These are phyloP conservation scores for Jamesozyma spencerorum DNA, from an alignment of 805 yeast species.

Conservation along the genomic window DNA sequence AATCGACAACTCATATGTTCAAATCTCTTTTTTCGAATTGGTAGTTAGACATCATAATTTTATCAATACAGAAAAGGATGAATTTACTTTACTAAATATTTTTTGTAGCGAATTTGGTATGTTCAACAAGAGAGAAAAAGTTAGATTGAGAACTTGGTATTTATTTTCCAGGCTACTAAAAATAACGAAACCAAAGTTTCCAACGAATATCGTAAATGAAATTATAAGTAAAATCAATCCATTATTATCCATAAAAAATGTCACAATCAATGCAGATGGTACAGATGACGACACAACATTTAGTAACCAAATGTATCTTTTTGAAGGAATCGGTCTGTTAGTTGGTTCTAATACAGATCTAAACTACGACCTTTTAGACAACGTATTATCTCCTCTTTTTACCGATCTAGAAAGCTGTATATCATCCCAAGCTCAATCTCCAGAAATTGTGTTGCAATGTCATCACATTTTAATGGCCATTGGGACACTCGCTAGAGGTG, in stretches of 20 bases:
- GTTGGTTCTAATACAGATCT: constrained; percentile 42
- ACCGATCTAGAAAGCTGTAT: constrained; percentile 60
- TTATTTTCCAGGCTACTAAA: constrained; percentile 75
- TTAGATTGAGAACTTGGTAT: constrained; percentile 83
- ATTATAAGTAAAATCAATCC: constrained; percentile 54
- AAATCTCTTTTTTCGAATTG: constrained; percentile 73
- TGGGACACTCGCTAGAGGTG: constrained; percentile 84
- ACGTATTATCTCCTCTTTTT: constrained; percentile 67
- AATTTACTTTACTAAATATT: constrained; percentile 57
- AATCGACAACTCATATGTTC: constrained; percentile 73
- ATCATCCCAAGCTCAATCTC: constrained; percentile 34
- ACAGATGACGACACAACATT: constrained; percentile 51
- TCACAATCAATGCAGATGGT: constrained; percentile 26
- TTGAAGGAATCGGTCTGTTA: constrained; percentile 78
- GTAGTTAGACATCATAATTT: constrained; percentile 69
- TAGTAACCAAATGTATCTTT: constrained; percentile 70
- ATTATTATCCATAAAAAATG: constrained; percentile 46
- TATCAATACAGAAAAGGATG: constrained; percentile 33
- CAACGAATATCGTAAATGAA: constrained; percentile 42
- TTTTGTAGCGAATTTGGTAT: constrained; percentile 78
- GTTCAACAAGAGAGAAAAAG: constrained; percentile 63
- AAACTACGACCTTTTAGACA: constrained; percentile 43
- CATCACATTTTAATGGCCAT: constrained; percentile 84
- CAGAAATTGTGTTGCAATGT: constrained; percentile 53
- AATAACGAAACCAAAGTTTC: constrained; percentile 57